phyloP scores from a whole-genome alignment of 139 green algal species.

The Chlorella sorokiniana region DNA sequence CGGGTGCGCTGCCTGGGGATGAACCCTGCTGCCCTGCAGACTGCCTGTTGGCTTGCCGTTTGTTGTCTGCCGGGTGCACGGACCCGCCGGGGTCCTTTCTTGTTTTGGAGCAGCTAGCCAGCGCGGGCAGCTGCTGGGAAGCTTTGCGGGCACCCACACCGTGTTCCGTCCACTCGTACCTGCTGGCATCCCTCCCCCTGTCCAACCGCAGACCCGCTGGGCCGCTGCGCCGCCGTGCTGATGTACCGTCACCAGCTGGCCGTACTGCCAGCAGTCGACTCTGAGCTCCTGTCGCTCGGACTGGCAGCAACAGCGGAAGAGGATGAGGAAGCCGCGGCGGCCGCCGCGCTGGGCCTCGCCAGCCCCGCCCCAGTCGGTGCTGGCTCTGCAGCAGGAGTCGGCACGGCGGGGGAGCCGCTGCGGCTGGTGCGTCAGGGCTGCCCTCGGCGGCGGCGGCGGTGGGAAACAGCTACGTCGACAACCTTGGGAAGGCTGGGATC shows the following conservation, averaged over 20 bases:
- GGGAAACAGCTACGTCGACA: constrained; percentile 78
- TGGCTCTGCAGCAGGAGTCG: not conserved
- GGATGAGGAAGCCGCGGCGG: constrained; percentile 1
- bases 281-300: constrained; percentile 37
- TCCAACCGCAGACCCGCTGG: constrained; percentile 71
- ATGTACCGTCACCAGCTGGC: constrained; percentile 73
- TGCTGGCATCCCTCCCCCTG: too few species aligned
- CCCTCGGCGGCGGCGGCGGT: constrained; percentile 47
- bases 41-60: not conserved
- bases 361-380: not conserved
- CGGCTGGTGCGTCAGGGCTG: constrained; percentile 10
- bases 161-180: not conserved
- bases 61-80: not conserved
- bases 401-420: not conserved
- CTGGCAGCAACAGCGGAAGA: not conserved
- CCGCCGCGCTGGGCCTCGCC: constrained; percentile 5
- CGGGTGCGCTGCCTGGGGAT: constrained; percentile 53
- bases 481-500: constrained; percentile 69
- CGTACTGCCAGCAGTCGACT: constrained; percentile 71
- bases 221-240: constrained; percentile 83
- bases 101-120: too few species aligned
- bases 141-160: not conserved
- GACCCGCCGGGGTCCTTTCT: too few species aligned
- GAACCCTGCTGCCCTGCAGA: not conserved
- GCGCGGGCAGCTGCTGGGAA: not conserved